phyloP scores from a whole-genome alignment of 768 basidiomycete genomes.

The Kwoniella heveanensis region DNA sequence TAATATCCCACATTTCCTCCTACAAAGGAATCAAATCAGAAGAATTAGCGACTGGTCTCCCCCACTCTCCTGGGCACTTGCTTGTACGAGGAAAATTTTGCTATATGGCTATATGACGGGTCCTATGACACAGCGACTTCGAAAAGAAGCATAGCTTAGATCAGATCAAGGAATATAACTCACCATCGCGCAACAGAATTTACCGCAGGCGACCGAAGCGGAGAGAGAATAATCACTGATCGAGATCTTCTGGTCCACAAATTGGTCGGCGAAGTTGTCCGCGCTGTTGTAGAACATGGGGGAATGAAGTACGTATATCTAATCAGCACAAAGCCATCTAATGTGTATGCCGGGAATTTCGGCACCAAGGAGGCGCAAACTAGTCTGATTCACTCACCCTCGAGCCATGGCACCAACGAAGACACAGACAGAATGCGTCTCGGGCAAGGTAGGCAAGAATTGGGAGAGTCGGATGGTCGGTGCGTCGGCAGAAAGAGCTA shows the following conservation, averaged over 20 bases:
- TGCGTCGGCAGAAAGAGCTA: constrained; percentile 90
- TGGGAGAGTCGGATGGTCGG: constrained; percentile 75
- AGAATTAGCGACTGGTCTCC: constrained; percentile 10
- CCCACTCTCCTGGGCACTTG: too few species aligned
- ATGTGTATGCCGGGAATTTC: too few species aligned
- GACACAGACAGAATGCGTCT: constrained; percentile 85
- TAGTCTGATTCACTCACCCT: constrained; percentile 59
- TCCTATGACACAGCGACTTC: too few species aligned
- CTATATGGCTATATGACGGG: too few species aligned
- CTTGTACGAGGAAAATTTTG: too few species aligned
- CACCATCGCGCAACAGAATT: constrained; percentile 65
- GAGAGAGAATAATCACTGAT: constrained; percentile 92
- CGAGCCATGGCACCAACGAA: constrained; percentile 99
- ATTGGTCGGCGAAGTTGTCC: constrained; percentile 93
- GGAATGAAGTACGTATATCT: neutral
- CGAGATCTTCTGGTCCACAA: constrained; percentile 94
- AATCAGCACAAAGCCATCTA: too few species aligned
- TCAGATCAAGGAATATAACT: too few species aligned
- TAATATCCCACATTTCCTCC: constrained; percentile 93
- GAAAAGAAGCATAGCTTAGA: constrained; percentile 5
- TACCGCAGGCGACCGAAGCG: constrained; percentile 89
- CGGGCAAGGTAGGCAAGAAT: constrained; percentile 81
- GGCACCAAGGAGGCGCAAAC: too few species aligned
- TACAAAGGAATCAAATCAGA: constrained; percentile 67
- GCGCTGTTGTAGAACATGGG: constrained; percentile 57